These are phyloP conservation scores for Takashimella koratensis DNA, from an alignment of 1,284 basidiomycete genomes.

Conservation along the genomic window DNA sequence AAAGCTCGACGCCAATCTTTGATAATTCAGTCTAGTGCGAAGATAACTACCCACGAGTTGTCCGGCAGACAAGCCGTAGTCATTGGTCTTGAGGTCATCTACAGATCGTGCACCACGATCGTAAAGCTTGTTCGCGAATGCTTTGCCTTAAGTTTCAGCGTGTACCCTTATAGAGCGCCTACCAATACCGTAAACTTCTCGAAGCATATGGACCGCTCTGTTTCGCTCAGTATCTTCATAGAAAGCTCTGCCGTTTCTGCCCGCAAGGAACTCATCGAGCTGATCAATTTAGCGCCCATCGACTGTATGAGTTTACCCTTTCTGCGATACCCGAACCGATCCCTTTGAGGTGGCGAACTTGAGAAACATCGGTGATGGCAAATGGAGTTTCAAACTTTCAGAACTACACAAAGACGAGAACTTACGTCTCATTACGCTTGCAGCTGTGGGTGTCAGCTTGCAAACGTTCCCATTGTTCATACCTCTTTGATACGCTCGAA, in stretches of 20 bases:
- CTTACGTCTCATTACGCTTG: constrained; percentile 38
- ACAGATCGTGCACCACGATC: constrained; percentile 70
- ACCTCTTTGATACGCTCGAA: constrained; percentile 35
- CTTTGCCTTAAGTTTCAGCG: constrained; percentile 52
- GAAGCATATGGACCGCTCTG: constrained; percentile 54
- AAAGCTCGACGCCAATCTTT: constrained; percentile 67
- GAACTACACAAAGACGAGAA: constrained; percentile 23
- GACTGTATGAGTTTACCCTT: constrained; percentile 55
- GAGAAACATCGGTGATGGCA: constrained; percentile 60
- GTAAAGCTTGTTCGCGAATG: constrained; percentile 68
- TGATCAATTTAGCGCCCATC: too few relatives aligned
- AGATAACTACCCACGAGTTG: constrained; percentile 56
- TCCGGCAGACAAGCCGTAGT: constrained; percentile 53
- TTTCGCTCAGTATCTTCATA: constrained; percentile 42
- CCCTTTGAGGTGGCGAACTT: constrained; percentile 63
- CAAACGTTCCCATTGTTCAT: constrained; percentile 1
- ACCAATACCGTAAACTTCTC: constrained; percentile 83
- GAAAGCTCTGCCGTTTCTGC: constrained; percentile 30
- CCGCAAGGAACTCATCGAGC: constrained; percentile 45
- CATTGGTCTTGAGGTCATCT: constrained; percentile 60
- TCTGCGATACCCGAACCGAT: constrained; percentile 70
- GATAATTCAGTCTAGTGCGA: background rate
- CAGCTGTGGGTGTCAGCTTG: constrained; percentile 22
- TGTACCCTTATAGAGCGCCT: constrained; percentile 26
- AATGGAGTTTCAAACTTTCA: constrained; percentile 44